Evolutionary conservation across 768 basidiomycete species (phyloP), one percentile per base, ranked within the genome.

Genomic region (Chalciporus chontae): DNA sequence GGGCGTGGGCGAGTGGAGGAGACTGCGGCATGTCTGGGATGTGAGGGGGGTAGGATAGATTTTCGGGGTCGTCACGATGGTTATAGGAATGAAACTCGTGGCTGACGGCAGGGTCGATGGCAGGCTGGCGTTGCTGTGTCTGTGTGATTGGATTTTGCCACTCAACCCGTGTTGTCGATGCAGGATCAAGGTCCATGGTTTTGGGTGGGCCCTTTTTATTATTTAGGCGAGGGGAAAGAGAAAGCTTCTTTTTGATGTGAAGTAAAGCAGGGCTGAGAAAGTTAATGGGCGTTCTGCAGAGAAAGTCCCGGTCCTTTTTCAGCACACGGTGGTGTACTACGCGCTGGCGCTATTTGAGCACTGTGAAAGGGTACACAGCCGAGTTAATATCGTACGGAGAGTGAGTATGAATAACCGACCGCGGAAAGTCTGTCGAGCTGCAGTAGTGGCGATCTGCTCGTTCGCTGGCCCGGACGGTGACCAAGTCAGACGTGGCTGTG

Each of bases 211-310:
- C 57, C 58, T 63, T 66, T 67, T 64, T 68, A 68, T 69, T 66
- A 55, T 61, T 69, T 68, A 67, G 54, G 66, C 66, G 66, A 67
- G 65, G 65, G n/a, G 67, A 68, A 66, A 61, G 46, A 51, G 50
- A 56, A 46, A 58, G 53, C 57, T 67, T 69, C 61, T 59, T 66
- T 66, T 61, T 66, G 66, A 67, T 67, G 60, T 66, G 66, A 64
- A 63, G 38, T 48, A 36, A 41, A 52, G 46, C 31, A 57, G 44
- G 57, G 56, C 56, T 58, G 53, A 26, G 58, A 57, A 61, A 49
- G 54, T 55, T 56, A 62, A 56, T 52, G 55, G 54, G 56, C 49
- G 59, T 66, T 66, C 64, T 68, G 38, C 0, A 52, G 45, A 66
- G 66, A 68, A 66, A 43, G 42, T 51, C 49, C 48, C 43, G n/a